phyloP scores from a whole-genome alignment of 2,329 filamentous ascomycete species.

The Aspergillus sp. region DNA sequence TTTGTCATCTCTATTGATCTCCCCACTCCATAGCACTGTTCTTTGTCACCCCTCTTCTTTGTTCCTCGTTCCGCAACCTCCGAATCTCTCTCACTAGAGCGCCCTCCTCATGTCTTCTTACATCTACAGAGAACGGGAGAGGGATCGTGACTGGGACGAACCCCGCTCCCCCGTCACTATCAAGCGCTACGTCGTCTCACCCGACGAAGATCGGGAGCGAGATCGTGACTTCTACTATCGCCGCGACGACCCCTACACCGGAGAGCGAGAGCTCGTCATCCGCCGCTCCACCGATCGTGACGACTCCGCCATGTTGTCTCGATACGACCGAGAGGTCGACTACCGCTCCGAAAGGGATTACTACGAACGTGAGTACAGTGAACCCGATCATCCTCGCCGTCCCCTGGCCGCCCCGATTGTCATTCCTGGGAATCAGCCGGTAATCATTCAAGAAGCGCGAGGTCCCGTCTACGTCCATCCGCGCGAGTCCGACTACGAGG shows the following conservation, averaged over 20 bases:
- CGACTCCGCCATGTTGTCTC: slow-evolving; percentile 39
- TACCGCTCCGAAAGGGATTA: slow-evolving; percentile 45
- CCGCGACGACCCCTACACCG: slow-evolving; percentile 29
- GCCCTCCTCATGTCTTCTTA: slow-evolving; percentile 29
- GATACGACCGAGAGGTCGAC: slow-evolving; percentile 49
- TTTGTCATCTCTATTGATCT: neutral
- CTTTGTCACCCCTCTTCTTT: slow-evolving; percentile 1
- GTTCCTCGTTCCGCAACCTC: slow-evolving; percentile 5
- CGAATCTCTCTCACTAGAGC: neutral
- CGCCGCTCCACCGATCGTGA: slow-evolving; percentile 47
- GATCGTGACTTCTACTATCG: slow-evolving; percentile 29
- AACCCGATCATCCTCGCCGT: slow-evolving; percentile 48
- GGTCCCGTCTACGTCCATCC: slow-evolving; percentile 48
- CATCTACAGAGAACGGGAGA: slow-evolving; percentile 39
- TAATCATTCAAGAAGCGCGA: slow-evolving; percentile 57
- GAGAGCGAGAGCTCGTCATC: slow-evolving; percentile 45
- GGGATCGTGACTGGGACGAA: slow-evolving; percentile 44
- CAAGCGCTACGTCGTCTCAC: slow-evolving; percentile 56
- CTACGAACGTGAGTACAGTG: slow-evolving; percentile 43
- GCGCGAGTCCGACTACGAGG: slow-evolving; percentile 58
- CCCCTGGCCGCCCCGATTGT: slow-evolving; percentile 51
- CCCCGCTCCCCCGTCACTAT: slow-evolving; percentile 46
- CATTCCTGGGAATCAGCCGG: slow-evolving; percentile 53
- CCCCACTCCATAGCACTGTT: neutral
- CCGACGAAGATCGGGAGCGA: slow-evolving; percentile 36